Evolutionary conservation across 2,329 filamentous ascomycete genomes (phyloP).

Genomic region (Aspergillus udagawae): DNA sequence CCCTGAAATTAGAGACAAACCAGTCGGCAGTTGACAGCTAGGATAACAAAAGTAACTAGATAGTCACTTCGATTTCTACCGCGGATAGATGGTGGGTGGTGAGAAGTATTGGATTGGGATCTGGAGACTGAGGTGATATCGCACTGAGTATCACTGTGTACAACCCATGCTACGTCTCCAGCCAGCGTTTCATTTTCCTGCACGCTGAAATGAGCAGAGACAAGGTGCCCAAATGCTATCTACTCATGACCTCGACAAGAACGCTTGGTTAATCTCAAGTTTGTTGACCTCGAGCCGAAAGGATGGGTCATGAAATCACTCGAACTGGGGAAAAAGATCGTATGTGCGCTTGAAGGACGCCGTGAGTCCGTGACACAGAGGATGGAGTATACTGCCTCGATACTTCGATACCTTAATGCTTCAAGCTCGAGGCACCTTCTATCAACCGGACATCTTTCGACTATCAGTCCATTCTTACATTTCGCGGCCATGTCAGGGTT

Average conservation of each 20-base stretch:
- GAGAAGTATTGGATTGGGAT: neutral
- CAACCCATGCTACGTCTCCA: neutral
- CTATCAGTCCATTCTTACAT: neutral
- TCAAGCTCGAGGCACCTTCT: neutral
- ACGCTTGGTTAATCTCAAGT: neutral
- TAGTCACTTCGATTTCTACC: neutral
- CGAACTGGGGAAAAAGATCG: neutral
- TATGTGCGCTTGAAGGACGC: neutral
- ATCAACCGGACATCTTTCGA: no score
- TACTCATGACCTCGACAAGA: neutral
- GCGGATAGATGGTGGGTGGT: neutral
- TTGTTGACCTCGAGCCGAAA: no score
- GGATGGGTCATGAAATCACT: no score
- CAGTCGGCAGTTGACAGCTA: neutral
- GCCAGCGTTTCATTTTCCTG: neutral
- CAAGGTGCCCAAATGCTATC: neutral
- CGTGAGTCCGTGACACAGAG: neutral
- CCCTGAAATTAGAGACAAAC: constrained; percentile 14
- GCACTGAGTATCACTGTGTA: neutral
- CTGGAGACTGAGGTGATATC: neutral
- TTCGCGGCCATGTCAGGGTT: neutral
- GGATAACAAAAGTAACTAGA: neutral
- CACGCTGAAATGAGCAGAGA: neutral
- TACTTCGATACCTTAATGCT: neutral
- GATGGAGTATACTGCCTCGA: neutral